These are phyloP conservation scores for Lagerstroemia fauriei DNA, from an alignment of 441 rosid genomes.

Conservation along the genomic window DNA sequence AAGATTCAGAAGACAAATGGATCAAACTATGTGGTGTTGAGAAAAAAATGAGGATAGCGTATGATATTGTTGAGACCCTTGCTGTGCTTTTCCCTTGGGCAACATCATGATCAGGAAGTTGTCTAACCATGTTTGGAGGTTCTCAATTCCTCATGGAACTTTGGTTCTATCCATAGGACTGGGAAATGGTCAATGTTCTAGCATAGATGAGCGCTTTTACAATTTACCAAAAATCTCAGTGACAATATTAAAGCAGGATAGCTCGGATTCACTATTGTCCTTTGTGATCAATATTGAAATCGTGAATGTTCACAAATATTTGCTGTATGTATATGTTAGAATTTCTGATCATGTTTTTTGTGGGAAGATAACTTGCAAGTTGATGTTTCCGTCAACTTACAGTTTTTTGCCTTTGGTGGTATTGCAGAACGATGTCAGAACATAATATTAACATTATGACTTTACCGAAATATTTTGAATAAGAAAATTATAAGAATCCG, in stretches of 20 bases:
- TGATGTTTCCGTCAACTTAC: no score
- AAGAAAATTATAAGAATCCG: not conserved
- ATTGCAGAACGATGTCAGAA: no score
- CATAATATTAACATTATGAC: no score
- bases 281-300: not conserved
- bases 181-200: not conserved
- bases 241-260: not conserved
- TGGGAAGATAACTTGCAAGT: no score
- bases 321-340: not conserved
- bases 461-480: no score
- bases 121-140: not conserved
- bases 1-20: constrained; percentile 85
- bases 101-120: not conserved
- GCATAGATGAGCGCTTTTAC: not conserved
- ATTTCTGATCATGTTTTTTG: not conserved
- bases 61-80: not conserved
- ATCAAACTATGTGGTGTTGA: constrained; percentile 68
- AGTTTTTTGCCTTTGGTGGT: no score
- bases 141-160: not conserved
- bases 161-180: not conserved
- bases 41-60: constrained; percentile 47
- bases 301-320: not conserved
- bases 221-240: not conserved
- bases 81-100: not conserved
- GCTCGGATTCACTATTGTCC: not conserved